Evolutionary conservation across 495 filamentous ascomycete species (phyloP).

Genomic region (Haplographium delicatum): DNA sequence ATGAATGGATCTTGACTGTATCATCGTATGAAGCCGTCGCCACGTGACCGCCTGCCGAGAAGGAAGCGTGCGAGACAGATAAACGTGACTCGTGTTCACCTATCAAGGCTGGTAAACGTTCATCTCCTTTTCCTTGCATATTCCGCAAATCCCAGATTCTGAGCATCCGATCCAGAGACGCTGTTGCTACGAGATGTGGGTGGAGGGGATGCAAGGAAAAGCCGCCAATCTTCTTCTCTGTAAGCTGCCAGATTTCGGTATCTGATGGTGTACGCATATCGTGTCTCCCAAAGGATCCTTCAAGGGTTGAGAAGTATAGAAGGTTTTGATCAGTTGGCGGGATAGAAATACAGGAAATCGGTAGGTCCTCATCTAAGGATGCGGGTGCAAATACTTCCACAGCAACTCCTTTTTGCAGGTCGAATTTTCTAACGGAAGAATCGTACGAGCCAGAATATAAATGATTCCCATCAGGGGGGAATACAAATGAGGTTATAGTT

Average conservation of each 20-base stretch:
- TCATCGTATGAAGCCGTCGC: constrained; percentile 94
- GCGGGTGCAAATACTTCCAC: constrained; percentile 73
- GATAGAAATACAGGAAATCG: constrained; percentile 78
- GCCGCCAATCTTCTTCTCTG: constrained; percentile 93
- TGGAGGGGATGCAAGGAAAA: constrained; percentile 75
- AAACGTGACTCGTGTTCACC: constrained; percentile 77
- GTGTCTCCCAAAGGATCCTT: constrained; percentile 71
- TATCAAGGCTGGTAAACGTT: constrained; percentile 55
- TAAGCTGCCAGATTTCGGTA: constrained; percentile 68
- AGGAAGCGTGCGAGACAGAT: constrained; percentile 87
- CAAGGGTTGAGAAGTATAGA: constrained; percentile 82
- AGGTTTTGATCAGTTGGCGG: constrained; percentile 62
- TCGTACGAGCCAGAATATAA: constrained; percentile 92
- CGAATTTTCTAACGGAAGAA: constrained; percentile 82
- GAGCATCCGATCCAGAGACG: constrained; percentile 81
- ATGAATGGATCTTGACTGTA: constrained; percentile 85
- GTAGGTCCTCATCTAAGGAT: constrained; percentile 62
- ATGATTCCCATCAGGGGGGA: constrained; percentile 61
- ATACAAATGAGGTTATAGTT: constrained; percentile 78
- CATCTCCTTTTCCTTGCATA: constrained; percentile 51
- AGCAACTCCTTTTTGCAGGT: constrained; percentile 72
- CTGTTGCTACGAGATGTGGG: constrained; percentile 82
- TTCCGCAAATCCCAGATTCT: constrained; percentile 92
- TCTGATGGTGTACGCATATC: constrained; percentile 61
- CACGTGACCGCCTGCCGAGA: constrained; percentile 73